These are phyloP conservation scores for Bothriochloa decipiens DNA, from an alignment of 176 grass and related monocot genomes.

Conservation along the genomic window DNA sequence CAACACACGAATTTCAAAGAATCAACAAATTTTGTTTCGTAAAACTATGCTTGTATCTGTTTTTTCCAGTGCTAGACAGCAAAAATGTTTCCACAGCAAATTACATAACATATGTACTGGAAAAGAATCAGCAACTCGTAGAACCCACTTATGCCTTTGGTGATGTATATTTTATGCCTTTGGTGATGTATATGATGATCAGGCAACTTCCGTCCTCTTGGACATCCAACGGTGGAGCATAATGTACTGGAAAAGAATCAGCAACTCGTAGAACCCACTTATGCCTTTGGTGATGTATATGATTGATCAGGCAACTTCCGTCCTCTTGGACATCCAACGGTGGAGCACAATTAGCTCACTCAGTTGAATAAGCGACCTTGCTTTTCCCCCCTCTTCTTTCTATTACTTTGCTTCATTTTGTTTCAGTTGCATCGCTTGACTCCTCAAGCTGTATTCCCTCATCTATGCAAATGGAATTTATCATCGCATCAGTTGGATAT, in stretches of 20 bases:
- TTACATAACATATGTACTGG: slow-evolving; percentile 39
- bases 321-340: slow-evolving; percentile 4
- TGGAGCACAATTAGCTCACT: slow-evolving; percentile 38
- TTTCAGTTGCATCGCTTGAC: too few species aligned
- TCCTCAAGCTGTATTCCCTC: too few species aligned
- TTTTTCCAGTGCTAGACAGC: slow-evolving; percentile 9
- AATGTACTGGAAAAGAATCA: slow-evolving; percentile 59
- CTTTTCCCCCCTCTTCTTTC: too few species aligned
- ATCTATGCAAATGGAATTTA: slow-evolving; percentile 1
- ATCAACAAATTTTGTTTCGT: slow-evolving; percentile 28
- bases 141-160: slow-evolving; percentile 36
- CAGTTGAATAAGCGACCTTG: background rate
- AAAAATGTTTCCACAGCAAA: background rate
- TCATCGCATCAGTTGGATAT: slow-evolving; percentile 10
- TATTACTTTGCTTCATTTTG: too few species aligned
- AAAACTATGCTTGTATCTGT: slow-evolving; percentile 20
- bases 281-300: slow-evolving; percentile 1
- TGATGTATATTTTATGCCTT: slow-evolving; percentile 16
- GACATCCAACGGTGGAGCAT: too few species aligned
- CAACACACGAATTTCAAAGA: slow-evolving; percentile 1
- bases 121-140: slow-evolving; percentile 52
- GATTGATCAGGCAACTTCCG: too few species aligned
- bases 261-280: slow-evolving; percentile 43
- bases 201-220: slow-evolving; percentile 4
- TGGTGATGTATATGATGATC: background rate